Evolutionary conservation across 306 rosid genomes (phyloP), one percentile per base, ranked within the genome.

Genomic region (Vicia sativa): DNA sequence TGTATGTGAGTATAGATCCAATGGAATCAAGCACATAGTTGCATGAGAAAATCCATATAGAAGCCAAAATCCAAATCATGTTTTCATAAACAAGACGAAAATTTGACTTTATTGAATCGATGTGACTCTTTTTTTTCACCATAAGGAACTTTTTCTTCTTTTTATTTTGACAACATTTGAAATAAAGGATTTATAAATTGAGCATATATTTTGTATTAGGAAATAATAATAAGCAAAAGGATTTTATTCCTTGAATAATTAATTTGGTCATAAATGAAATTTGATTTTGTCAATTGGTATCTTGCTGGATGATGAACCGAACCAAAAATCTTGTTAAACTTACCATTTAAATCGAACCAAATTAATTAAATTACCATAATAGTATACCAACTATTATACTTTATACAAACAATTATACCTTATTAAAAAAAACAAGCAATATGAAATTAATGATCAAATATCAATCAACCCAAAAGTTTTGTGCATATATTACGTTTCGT

Each of bases 41-140:
- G 64, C 77, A 71, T 42, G 79, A 7, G 52, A 77, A 74, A 68
- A 45, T 62, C 67, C 80, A 48, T 3, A 83, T 6, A 61, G 82
- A 85, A 74, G 64, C 73, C 23, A 85, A 19, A 4, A 74, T 62
- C 65, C 74, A 78, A 49, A 73, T 26, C 89, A 85, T 78, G 67
- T 76, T 87, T 18, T 55, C 75, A 69, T 38, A 71, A 26, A 76
- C 18, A 68, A 75, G 66, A 73, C 4, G n/a, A 12, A 62, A 62
- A 21, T 13, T 11, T 5, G 65, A 38, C 15, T 35, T 62, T 65
- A 75, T 46, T 2, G 56, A 79, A 73, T 77, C 74, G 6, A 84
- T 19, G 28, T 71, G 81, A 70, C 73, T 41, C 76, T 73, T 79
- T 11, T 7, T 34, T 31, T 34, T 34, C 37, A 76, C 72, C 59